Conservation (phyloP, 495 filamentous ascomycete species). For the Aspergillus carlsbadensis region DNA sequence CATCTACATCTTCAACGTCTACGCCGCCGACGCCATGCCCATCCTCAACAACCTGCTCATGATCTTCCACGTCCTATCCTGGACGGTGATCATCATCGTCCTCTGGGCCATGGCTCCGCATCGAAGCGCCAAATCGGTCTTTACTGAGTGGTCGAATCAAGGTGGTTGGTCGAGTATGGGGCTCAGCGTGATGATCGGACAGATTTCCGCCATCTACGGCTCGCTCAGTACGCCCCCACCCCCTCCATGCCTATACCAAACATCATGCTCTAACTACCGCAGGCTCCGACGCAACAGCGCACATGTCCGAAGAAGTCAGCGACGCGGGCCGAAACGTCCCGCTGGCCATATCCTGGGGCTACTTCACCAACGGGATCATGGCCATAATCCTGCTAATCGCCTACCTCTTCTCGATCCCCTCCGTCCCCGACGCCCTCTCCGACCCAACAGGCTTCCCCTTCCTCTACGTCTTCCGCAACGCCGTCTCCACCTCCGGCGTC, state of each 20-base stretch:
- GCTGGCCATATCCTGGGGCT: conserved; percentile 29
- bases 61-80: conserved; percentile 48
- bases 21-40: conserved; percentile 40
- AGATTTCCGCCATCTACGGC: conserved; percentile 25
- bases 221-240: conserved; percentile 22
- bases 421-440: conserved; percentile 29
- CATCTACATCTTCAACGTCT: conserved; percentile 39
- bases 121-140: conserved; percentile 38
- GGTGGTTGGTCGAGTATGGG: conserved; percentile 43
- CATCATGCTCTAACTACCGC: neutral
- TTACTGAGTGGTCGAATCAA: conserved; percentile 35
- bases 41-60: conserved; percentile 45
- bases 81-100: conserved; percentile 43
- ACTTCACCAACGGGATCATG: conserved; percentile 36
- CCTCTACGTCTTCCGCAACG: conserved; percentile 32
- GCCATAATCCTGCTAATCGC: conserved; percentile 36
- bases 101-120: conserved; percentile 31
- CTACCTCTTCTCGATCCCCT: conserved; percentile 38
- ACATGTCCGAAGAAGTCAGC: conserved; percentile 43
- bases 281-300: conserved; percentile 37
- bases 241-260: neutral
- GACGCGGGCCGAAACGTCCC: conserved; percentile 34
- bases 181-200: conserved; percentile 30
- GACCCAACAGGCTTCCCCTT: conserved; percentile 30
- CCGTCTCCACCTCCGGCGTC: conserved; percentile 24